Conservation (phyloP, 2,329 filamentous ascomycete genomes). For the Exophiala alcalophila region DNA sequence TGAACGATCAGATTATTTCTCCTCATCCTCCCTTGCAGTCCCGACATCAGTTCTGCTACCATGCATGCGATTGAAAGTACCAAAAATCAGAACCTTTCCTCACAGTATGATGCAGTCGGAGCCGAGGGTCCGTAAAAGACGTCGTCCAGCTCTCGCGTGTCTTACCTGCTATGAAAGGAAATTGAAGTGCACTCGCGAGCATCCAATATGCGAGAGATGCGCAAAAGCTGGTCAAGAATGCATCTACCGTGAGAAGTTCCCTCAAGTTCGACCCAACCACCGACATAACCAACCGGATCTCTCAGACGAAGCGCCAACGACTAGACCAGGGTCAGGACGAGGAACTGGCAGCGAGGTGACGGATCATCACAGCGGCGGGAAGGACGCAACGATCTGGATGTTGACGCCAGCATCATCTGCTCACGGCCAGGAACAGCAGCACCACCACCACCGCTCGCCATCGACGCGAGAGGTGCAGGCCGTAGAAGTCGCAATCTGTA, state of each 20-base stretch:
- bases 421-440: too few relatives aligned
- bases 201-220: slow-evolving; percentile 19
- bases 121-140: too few relatives aligned
- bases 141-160: slow-evolving; percentile 13
- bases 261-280: background rate
- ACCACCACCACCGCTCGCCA: too few relatives aligned
- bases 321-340: background rate
- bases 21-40: too few relatives aligned
- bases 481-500: background rate
- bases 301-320: background rate
- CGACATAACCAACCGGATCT: background rate
- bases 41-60: too few relatives aligned
- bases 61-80: too few relatives aligned
- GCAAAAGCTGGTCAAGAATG: slow-evolving; percentile 9
- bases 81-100: too few relatives aligned
- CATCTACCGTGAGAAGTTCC: background rate
- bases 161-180: slow-evolving; percentile 15
- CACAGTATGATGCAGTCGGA: too few relatives aligned
- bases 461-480: background rate
- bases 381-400: background rate
- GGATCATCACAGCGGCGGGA: background rate
- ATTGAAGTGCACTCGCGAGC: slow-evolving; percentile 21
- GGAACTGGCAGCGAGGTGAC: background rate
- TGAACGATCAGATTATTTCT: too few relatives aligned
- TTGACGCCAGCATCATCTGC: too few relatives aligned